Base-by-base conservation (phyloP, 1,284 basidiomycete species). In the Dichomitus squalens region DNA sequence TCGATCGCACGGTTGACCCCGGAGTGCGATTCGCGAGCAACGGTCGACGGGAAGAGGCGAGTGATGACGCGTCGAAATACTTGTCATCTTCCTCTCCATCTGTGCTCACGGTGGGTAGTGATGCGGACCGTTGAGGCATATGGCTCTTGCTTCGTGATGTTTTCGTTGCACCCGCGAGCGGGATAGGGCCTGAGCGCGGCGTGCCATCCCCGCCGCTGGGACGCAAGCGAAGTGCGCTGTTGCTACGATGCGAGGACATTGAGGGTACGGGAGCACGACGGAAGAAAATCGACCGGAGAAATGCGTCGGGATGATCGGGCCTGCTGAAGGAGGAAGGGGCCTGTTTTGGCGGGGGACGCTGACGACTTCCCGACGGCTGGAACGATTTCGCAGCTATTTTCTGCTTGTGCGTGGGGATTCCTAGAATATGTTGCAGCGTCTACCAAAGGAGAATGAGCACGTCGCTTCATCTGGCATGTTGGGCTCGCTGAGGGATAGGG, bases 361-460 rank as follows among this genome's bases (percentile, higher is more conserved):
- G 46, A 3, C 18, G 29, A 7, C 8, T 31, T 33, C 21, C 9
- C 29, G 38, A 31, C 7, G 50, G 35, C 53, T 52, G 48, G 35
- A 39, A 54, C 58, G 39, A 53, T 43, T 63, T 68, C 12, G 64
- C 65, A 38, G 76, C 72, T 59, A 85, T 74, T 68, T 79, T 87
- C 55, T 85, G 66, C 68, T 79, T 85, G 62, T 86, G 84, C 1
- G 83, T 79, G 12, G 77, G 68, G 55, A 84, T 73, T 31, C 84
- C 83, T 69, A 91, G 85, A 7, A 89, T 69, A 27, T 78, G 76
- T 44, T 79, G 78, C 29, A 90, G 70, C 18, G 80, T 83, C 87
- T 90, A 61, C 43, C n/a, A 35, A 38, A 58, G 43, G 31, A 20
- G 11, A 25, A 7, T 40, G 21, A 40, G 25, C 44, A 29, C 8